Conservation (phyloP, 2,329 filamentous ascomycete species). For the Nemania abortiva region DNA sequence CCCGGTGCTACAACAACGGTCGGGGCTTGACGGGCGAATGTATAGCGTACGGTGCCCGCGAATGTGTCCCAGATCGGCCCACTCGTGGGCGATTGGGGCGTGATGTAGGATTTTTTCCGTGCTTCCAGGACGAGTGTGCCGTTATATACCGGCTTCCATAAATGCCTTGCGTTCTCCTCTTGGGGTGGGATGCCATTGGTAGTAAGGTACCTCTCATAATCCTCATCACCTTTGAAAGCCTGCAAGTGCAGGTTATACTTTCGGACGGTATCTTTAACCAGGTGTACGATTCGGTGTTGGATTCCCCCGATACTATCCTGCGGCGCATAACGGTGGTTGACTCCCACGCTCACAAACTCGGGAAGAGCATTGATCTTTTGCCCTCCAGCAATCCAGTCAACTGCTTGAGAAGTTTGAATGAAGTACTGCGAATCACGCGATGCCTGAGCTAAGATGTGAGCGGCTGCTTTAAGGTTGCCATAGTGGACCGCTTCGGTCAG, state of each 20-base stretch:
- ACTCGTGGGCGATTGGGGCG: constrained; percentile 14
- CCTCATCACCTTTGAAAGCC: constrained; percentile 18
- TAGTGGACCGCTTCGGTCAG: constrained; percentile 11
- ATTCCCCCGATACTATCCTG: constrained; percentile 22
- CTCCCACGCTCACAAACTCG: constrained; percentile 19
- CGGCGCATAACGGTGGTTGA: constrained; percentile 25
- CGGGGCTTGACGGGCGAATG: background rate
- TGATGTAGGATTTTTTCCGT: constrained; percentile 13
- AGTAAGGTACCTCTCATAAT: constrained; percentile 13
- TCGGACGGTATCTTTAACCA: background rate
- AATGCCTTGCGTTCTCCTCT: background rate
- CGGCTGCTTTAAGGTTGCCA: constrained; percentile 14
- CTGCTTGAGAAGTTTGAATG: constrained; percentile 23
- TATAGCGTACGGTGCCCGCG: constrained; percentile 20
- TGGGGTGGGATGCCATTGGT: background rate
- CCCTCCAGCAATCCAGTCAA: constrained; percentile 14
- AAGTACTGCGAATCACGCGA: constrained; percentile 19
- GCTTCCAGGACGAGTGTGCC: constrained; percentile 12
- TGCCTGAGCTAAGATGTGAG: background rate
- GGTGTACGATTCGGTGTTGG: constrained; percentile 14
- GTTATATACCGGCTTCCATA: constrained; percentile 15
- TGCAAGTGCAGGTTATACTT: constrained; percentile 5
- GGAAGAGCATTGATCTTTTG: constrained; percentile 26
- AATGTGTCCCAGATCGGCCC: constrained; percentile 20
- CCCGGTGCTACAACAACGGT: constrained; percentile 12